These are phyloP conservation scores for Leucosporidium creatinivorum DNA, from an alignment of 768 basidiomycete species.

Conservation along the genomic window DNA sequence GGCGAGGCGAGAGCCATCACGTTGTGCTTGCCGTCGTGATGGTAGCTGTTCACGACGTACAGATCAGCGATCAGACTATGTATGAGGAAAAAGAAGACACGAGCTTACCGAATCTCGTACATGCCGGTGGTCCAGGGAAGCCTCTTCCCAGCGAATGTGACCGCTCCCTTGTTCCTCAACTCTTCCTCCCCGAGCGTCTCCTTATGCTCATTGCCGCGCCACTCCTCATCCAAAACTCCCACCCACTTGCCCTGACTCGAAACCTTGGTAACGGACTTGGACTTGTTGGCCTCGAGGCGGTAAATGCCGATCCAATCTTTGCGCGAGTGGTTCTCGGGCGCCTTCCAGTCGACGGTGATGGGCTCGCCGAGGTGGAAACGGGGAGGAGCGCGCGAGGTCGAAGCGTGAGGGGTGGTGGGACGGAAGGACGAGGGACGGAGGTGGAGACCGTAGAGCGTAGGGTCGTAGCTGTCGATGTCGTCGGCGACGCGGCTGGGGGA, in stretches of 20 bases:
- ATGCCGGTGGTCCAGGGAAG: conserved; percentile 78
- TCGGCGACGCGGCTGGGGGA: conserved; percentile 64
- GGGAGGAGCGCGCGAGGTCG: conserved; percentile 11
- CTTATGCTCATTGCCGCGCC: conserved; percentile 63
- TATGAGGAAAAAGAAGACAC: background rate
- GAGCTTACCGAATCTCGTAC: conserved; percentile 62
- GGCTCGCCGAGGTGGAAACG: conserved; percentile 87
- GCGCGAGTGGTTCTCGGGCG: conserved; percentile 74
- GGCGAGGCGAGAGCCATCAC: conserved; percentile 81
- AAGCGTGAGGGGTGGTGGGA: conserved; percentile 13
- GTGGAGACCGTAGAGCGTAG: conserved; percentile 66
- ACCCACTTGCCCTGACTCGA: conserved; percentile 86
- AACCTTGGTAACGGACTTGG: conserved; percentile 69
- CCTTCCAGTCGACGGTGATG: conserved; percentile 77
- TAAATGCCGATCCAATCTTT: conserved; percentile 85
- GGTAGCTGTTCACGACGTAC: conserved; percentile 51
- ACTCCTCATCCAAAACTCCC: conserved; percentile 83
- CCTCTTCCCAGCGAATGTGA: conserved; percentile 67
- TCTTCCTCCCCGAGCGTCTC: too few species aligned
- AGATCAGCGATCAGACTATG: too few species aligned
- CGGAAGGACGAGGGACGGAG: conserved; percentile 48
- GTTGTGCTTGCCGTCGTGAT: conserved; percentile 95
- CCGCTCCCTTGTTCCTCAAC: conserved; percentile 47
- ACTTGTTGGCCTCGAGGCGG: conserved; percentile 73
- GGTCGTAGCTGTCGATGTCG: conserved; percentile 72